Base-by-base conservation (phyloP, 352 stramenopile genomes). In the Phytophthora podocarpi region DNA sequence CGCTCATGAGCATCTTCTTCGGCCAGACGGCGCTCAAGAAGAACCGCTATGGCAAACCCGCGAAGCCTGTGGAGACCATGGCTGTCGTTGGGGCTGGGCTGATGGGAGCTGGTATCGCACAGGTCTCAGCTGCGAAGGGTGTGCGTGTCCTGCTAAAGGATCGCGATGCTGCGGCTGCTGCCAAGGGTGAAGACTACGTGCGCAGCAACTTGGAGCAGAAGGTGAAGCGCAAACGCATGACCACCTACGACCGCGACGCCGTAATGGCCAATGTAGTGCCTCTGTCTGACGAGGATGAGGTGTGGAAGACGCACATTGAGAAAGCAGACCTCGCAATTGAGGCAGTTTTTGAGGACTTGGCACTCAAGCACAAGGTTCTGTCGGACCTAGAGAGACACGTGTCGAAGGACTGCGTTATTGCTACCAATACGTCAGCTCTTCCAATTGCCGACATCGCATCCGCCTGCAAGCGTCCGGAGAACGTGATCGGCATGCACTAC, bases 401-500 rank as follows among this genome's bases (percentile, higher is more conserved):
- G 18, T 90, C 90, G 4, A 83, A 97, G 45, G 83, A 99, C 74
- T 97, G 90, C 56, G 89, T 99, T 20, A 96, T 99, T 74, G 97
- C 97, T 1, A 99, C 96, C 31, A 99, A 99, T 79, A 99, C 97
- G 28, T 98, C 91, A 30, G 97, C 97, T 12, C 95, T 99, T 57
- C 96, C 96, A 15, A 98, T 99, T 62, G 87, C 80, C 8, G 90
- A 98, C 49, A 98, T 99, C 66, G 97, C 97, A 23, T 76, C 78
- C 43, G 78, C 79, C 6, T 88, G 75, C 65, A 90, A 89, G 61
- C 82, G 83, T 8, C 92, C 91, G 12, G 77, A 98, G 64, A 96
- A 96, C 49, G 86, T 98, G 15, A 95, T 99, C 21, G 97, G 97
- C 41, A 99, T 99, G 96, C 97, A 99, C 82, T 99, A 99, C 80